These are phyloP conservation scores for Microcyclosporella mali DNA, from an alignment of 2,329 filamentous ascomycete species.

Conservation along the genomic window DNA sequence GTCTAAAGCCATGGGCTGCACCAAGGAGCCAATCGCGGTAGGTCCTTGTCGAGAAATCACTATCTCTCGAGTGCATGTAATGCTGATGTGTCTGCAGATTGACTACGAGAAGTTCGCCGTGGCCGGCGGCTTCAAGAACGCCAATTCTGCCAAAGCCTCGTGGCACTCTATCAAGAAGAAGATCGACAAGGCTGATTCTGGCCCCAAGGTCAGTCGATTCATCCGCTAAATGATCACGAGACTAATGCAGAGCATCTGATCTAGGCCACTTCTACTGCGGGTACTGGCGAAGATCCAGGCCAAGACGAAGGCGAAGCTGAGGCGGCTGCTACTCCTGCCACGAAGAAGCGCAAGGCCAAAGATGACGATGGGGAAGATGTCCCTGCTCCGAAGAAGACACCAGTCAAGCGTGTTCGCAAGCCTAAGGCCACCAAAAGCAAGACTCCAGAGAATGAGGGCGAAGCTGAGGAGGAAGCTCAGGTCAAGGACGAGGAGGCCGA, in stretches of 20 bases:
- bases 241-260: not conserved
- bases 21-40: slow-evolving; percentile 19
- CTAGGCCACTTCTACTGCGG: not conserved
- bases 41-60: not conserved
- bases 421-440: slow-evolving; percentile 12
- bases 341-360: slow-evolving; percentile 15
- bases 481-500: slow-evolving; percentile 4
- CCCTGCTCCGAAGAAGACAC: slow-evolving; percentile 14
- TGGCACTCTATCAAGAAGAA: slow-evolving; percentile 8
- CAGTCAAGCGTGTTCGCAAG: slow-evolving; percentile 16
- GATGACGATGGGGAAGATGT: slow-evolving; percentile 16
- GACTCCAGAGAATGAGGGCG: slow-evolving; percentile 15
- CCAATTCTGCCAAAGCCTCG: not conserved
- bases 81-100: not conserved
- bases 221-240: too few species aligned
- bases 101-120: slow-evolving; percentile 5
- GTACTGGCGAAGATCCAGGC: too few species aligned
- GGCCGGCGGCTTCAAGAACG: not conserved
- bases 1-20: slow-evolving; percentile 9
- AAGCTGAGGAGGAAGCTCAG: slow-evolving; percentile 8
- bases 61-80: not conserved
- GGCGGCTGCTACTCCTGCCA: slow-evolving; percentile 4
- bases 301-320: slow-evolving; percentile 3
- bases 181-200: slow-evolving; percentile 4
- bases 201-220: not conserved